Evolutionary conservation across 1,284 basidiomycete genomes (phyloP).

Genomic region (Acaromyces ingoldii): DNA sequence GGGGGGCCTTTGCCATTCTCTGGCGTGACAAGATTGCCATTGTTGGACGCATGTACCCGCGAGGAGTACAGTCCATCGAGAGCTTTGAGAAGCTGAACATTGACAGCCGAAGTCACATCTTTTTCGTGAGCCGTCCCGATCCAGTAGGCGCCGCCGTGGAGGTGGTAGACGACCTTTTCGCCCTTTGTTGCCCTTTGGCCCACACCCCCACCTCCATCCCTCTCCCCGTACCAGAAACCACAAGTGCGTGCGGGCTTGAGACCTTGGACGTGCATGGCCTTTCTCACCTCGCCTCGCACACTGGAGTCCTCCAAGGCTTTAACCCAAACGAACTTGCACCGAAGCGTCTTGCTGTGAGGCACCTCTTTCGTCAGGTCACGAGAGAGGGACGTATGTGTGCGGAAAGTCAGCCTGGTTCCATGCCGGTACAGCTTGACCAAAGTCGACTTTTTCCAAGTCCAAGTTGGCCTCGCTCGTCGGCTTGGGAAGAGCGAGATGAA

Average conservation of each 20-base stretch:
- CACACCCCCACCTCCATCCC: conserved; percentile 12
- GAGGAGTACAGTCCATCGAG: conserved; percentile 19
- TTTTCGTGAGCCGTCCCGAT: conserved; percentile 40
- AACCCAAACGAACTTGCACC: conserved; percentile 39
- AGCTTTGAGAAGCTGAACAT: conserved; percentile 29
- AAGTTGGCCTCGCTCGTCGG: conserved; percentile 25
- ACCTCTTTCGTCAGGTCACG: conserved; percentile 29
- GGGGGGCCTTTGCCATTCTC: not conserved
- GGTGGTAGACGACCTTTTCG: conserved; percentile 40
- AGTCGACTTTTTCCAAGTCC: conserved; percentile 42
- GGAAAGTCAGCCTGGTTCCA: conserved; percentile 35
- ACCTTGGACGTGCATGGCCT: conserved; percentile 31
- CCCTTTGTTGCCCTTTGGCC: conserved; percentile 21
- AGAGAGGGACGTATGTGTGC: conserved; percentile 34
- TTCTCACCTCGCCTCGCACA: conserved; percentile 33
- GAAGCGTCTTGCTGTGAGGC: conserved; percentile 35
- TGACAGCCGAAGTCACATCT: conserved; percentile 37
- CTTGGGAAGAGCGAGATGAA: conserved; percentile 21
- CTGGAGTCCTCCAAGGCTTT: conserved; percentile 19
- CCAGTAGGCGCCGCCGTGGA: conserved; percentile 48
- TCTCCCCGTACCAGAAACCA: conserved; percentile 42
- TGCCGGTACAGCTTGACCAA: conserved; percentile 36
- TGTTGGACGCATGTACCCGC: not conserved
- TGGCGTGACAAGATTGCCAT: not conserved
- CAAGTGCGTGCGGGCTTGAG: conserved; percentile 22